A percentile compares a stretch with the other conserved stretches of the same genome.
These are phyloP conservation scores for Xenosphaeropsis pyriputrescens DNA, from an alignment of 2,329 filamentous ascomycete genomes.

Conservation along the genomic window DNA sequence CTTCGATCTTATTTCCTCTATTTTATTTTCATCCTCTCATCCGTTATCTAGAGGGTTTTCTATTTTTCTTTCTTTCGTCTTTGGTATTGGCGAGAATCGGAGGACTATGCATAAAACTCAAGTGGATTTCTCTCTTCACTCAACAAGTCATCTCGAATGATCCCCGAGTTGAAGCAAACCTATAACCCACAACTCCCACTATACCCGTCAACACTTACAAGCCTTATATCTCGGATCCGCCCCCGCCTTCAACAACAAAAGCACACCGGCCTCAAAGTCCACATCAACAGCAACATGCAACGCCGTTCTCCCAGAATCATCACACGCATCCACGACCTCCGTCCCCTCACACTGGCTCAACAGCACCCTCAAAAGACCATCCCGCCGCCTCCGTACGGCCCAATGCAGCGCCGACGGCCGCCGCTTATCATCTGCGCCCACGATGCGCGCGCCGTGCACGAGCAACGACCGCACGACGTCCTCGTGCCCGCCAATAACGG, in stretches of 20 bases:
- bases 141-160: too few relatives aligned
- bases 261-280: not conserved
- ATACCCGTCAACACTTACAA: too few relatives aligned
- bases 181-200: too few relatives aligned
- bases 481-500: slow-evolving; percentile 7
- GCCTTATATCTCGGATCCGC: not conserved
- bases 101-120: too few relatives aligned
- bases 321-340: not conserved
- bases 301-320: not conserved
- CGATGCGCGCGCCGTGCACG: slow-evolving; percentile 6
- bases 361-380: not conserved
- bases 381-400: not conserved
- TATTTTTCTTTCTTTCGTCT: too few relatives aligned
- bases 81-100: too few relatives aligned
- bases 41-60: too few relatives aligned
- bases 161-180: too few relatives aligned
- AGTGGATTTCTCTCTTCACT: too few relatives aligned
- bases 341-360: not conserved
- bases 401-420: not conserved
- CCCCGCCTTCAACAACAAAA: not conserved
- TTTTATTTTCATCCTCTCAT: too few relatives aligned
- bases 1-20: too few relatives aligned
- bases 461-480: slow-evolving; percentile 6
- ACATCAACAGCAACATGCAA: not conserved
- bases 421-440: not conserved